These are phyloP conservation scores for Phialocephala subalpina DNA, from an alignment of 2,329 filamentous ascomycete genomes.

Conservation along the genomic window DNA sequence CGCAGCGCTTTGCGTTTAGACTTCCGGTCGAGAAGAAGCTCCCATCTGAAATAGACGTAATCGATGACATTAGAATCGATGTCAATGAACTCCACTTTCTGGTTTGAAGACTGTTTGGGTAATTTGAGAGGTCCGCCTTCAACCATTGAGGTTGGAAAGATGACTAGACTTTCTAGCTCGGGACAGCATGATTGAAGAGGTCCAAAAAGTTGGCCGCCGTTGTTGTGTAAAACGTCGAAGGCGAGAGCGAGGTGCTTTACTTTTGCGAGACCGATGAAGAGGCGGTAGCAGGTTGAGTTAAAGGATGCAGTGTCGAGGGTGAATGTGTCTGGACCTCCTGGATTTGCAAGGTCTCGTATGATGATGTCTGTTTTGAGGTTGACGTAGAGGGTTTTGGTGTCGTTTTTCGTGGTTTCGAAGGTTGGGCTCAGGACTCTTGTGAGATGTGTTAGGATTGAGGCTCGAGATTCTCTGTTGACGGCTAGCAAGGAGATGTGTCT, in stretches of 20 bases:
- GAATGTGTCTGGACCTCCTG: constrained; percentile 16
- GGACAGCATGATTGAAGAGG: constrained; percentile 24
- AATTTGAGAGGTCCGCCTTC: constrained; percentile 1
- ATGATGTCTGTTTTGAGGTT: constrained; percentile 23
- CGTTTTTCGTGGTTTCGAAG: not conserved
- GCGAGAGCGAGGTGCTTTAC: constrained; percentile 25
- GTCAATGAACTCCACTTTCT: constrained; percentile 21
- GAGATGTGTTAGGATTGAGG: constrained; percentile 1
- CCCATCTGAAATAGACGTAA: constrained; percentile 15
- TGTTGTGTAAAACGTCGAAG: constrained; percentile 23
- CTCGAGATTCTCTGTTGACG: constrained; percentile 21
- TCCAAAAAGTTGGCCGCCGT: constrained; percentile 24
- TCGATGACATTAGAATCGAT: constrained; percentile 29
- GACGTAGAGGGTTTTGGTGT: constrained; percentile 12
- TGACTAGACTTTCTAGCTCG: constrained; percentile 13
- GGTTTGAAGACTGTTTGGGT: not conserved
- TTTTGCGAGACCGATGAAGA: constrained; percentile 23
- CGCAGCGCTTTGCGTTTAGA: constrained; percentile 21
- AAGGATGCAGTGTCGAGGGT: constrained; percentile 14
- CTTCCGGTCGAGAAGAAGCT: constrained; percentile 2
- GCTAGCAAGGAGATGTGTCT: constrained; percentile 8
- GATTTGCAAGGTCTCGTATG: constrained; percentile 23
- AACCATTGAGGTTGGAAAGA: constrained; percentile 26
- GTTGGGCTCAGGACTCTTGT: constrained; percentile 14
- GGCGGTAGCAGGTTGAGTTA: constrained; percentile 10